Evolutionary conservation across 2,329 filamentous ascomycete genomes (phyloP), one percentile per base, ranked within the genome.

Genomic region (Decorospora gaudefroyi): DNA sequence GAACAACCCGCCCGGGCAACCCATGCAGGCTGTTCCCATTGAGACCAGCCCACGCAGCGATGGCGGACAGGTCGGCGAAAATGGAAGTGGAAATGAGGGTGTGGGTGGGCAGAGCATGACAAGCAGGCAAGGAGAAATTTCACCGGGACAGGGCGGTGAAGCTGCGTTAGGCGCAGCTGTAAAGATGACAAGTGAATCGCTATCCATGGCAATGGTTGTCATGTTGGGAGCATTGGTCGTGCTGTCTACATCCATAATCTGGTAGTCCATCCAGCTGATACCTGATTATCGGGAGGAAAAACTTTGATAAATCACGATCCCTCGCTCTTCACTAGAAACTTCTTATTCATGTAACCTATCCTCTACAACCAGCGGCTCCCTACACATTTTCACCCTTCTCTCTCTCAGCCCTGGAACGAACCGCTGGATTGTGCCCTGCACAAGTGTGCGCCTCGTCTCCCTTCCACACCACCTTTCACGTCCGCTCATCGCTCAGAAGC

Each of bases 1-100:
- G 17, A 67, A 61, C 23, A 69, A 69, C 34, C 67, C 67, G 3
- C 55, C 55, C 2, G 55, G 58, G 1, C 63, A 67, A 37, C 67
- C 67, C 2, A 59, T 57, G 22, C 58, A 62, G 31, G 61, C 63
- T 28, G 60, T 67, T 18, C 27, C 46, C 8, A 49, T 68, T 28
- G 30, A 64, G 39, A 67, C 63, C 4, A 53, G 49, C 3, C 44
- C 41, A 17, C 55, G 55, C 13, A 53, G 46, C 18, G 52, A 62
- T 31, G 65, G 62, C 2, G 65, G 65, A 3, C 59, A 64, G 38
- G 54, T 66, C 26, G 64, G 65, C 6, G 55, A 16, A 5, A 42
- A 46, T 33, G 43, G 53, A 4, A 32, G 13, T 6, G 28, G 31
- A 12, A 11, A 49, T 15, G 25, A 29, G 16, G 18, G 19, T 9